These are phyloP conservation scores for Pseudoperonospora humuli DNA, from an alignment of 352 stramenopile species.

Conservation along the genomic window DNA sequence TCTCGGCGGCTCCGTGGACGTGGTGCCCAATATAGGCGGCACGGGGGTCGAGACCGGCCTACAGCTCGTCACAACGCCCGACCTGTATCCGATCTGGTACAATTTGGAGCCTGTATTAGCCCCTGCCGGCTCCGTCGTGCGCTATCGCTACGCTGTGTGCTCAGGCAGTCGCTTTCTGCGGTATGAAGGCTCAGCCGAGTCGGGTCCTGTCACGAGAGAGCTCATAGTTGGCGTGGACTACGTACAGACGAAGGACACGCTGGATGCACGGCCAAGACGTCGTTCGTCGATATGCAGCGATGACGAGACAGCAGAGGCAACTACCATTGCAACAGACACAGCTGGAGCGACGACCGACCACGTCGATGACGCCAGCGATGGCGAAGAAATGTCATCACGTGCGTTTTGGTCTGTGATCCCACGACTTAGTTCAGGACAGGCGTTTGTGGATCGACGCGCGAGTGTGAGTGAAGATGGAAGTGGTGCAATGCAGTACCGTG, in stretches of 20 bases:
- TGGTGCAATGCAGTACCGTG: conserved; percentile 9
- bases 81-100: conserved; percentile 87
- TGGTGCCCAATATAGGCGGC: conserved; percentile 36
- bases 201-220: conserved; percentile 32
- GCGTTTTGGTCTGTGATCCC: conserved; percentile 57
- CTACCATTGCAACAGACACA: conserved; percentile 3
- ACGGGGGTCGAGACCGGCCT: conserved; percentile 40
- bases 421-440: conserved; percentile 74
- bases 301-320: conserved; percentile 5
- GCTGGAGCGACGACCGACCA: neutral
- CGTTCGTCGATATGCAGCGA: conserved; percentile 16
- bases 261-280: conserved; percentile 35
- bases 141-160: conserved; percentile 83
- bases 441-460: conserved; percentile 70
- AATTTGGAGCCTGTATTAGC: conserved; percentile 76
- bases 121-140: conserved; percentile 49
- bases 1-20: conserved; percentile 56
- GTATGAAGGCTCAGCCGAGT: conserved; percentile 51
- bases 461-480: conserved; percentile 34
- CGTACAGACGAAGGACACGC: conserved; percentile 67
- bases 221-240: conserved; percentile 50
- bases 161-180: conserved; percentile 69
- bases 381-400: conserved; percentile 13
- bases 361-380: conserved; percentile 7
- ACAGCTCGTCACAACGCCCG: conserved; percentile 79